These are phyloP conservation scores for Mycena crocata DNA, from an alignment of 768 basidiomycete species.

Conservation along the genomic window DNA sequence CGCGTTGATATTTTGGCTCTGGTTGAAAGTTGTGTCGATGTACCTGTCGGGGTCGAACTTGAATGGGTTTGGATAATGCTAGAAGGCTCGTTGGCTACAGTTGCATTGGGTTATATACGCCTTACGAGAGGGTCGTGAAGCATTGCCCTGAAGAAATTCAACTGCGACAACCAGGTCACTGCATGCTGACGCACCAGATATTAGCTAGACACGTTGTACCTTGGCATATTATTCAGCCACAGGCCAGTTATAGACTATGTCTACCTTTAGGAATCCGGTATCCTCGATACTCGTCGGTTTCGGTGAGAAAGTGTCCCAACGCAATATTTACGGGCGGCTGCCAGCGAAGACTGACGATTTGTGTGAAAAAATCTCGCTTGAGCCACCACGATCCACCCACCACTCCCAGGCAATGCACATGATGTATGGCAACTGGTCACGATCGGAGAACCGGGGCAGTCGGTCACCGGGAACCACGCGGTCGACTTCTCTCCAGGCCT, in stretches of 20 bases:
- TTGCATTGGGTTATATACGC: neutral
- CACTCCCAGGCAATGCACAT: constrained; percentile 55
- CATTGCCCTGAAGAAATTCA: constrained; percentile 54
- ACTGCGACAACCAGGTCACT: neutral
- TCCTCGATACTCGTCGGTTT: constrained; percentile 57
- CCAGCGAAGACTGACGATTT: constrained; percentile 49
- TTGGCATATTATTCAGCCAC: neutral
- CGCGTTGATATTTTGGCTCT: constrained; percentile 25
- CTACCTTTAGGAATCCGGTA: constrained; percentile 59
- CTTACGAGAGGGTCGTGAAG: constrained; percentile 55
- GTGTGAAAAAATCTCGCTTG: too few species aligned
- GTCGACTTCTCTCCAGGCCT: constrained; percentile 48
- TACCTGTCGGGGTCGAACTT: constrained; percentile 65
- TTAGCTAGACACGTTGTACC: constrained; percentile 25
- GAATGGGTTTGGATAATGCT: constrained; percentile 56
- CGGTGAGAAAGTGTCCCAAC: constrained; percentile 35
- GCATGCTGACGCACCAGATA: neutral
- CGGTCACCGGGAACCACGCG: constrained; percentile 39
- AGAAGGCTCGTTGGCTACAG: neutral
- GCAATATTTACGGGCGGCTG: constrained; percentile 20
- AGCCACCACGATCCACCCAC: too few species aligned
- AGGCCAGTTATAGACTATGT: constrained; percentile 40
- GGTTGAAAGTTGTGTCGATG: constrained; percentile 38
- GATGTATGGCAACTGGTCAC: constrained; percentile 52
- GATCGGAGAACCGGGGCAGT: constrained; percentile 33